phyloP scores from a whole-genome alignment of 306 rosid genomes.

The Lithocarpus polystachyus region DNA sequence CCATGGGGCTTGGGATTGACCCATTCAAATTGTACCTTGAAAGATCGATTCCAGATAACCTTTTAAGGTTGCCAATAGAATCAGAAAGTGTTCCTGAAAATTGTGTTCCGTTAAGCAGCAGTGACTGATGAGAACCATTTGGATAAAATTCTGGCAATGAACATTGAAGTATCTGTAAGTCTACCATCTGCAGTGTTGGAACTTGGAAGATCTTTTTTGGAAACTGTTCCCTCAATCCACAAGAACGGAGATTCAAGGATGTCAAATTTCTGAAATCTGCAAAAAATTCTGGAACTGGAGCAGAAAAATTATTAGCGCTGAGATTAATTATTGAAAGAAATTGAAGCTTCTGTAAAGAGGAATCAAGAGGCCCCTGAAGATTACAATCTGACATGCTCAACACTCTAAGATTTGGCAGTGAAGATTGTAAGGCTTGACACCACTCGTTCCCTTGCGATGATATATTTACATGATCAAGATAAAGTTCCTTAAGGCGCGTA shows the following conservation, averaged over 20 bases:
- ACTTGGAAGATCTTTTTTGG: slow-evolving; percentile 31
- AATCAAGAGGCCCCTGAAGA: slow-evolving; percentile 34
- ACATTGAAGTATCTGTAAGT: slow-evolving; percentile 25
- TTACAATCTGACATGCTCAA: slow-evolving; percentile 7
- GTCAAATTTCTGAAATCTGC: slow-evolving; percentile 20
- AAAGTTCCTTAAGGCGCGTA: slow-evolving; percentile 20
- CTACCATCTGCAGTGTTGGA: slow-evolving; percentile 23
- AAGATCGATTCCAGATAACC: slow-evolving; percentile 22
- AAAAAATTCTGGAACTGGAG: slow-evolving; percentile 27
- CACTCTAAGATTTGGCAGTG: slow-evolving; percentile 17
- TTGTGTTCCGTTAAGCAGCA: slow-evolving; percentile 11
- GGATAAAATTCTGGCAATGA: slow-evolving; percentile 32
- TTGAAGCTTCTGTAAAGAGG: slow-evolving; percentile 3
- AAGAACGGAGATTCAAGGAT: not conserved
- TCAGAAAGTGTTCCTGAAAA: slow-evolving; percentile 29
- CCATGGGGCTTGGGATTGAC: slow-evolving; percentile 24
- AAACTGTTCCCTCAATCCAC: slow-evolving; percentile 25
- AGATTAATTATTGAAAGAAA: slow-evolving; percentile 26
- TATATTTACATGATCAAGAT: slow-evolving; percentile 43
- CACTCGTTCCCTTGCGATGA: slow-evolving; percentile 39
- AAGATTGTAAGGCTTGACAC: slow-evolving; percentile 25
- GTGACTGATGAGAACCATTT: not conserved
- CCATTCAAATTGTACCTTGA: slow-evolving; percentile 30
- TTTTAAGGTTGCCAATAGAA: slow-evolving; percentile 17
- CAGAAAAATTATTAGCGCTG: slow-evolving; percentile 13